Percentiles rank a stretch among this genome's conserved stretches.
These are phyloP conservation scores for Golubevia sp. DNA, from an alignment of 1,284 basidiomycete genomes.

Conservation along the genomic window DNA sequence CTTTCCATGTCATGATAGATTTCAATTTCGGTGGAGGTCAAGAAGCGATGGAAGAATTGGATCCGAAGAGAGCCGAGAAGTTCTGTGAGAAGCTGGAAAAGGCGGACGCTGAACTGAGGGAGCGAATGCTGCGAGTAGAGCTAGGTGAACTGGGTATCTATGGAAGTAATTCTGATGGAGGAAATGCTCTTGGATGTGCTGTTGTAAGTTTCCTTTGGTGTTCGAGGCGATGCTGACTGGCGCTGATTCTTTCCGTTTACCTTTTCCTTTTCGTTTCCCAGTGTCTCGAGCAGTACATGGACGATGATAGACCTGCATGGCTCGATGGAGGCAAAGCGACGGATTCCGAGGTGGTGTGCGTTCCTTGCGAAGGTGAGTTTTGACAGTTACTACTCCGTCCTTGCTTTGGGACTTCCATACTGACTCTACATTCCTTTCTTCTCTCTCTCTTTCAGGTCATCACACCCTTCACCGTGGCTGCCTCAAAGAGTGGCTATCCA, in stretches of 20 bases:
- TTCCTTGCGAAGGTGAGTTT: conserved; percentile 31
- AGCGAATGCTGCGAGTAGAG: conserved; percentile 45
- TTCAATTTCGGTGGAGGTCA: conserved; percentile 24
- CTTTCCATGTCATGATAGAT: conserved; percentile 39
- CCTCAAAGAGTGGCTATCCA: conserved; percentile 44
- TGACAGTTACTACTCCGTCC: no score
- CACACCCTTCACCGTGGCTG: conserved; percentile 50
- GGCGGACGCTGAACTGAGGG: conserved; percentile 51
- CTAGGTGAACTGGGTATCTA: conserved; percentile 43
- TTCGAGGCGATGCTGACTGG: conserved; percentile 8
- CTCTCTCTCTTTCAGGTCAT: conserved; percentile 16
- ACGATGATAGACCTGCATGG: conserved; percentile 45
- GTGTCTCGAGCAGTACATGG: conserved; percentile 46
- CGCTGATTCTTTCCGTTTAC: conserved; percentile 33
- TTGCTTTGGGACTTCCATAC: no score
- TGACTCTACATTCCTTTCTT: no score
- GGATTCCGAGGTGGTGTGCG: conserved; percentile 42
- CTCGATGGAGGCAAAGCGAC: conserved; percentile 27
- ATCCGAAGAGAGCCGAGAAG: conserved; percentile 23
- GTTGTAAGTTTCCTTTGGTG: conserved; percentile 12
- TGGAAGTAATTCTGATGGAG: conserved; percentile 4
- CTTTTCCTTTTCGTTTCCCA: no score
- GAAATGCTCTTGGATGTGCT: background rate
- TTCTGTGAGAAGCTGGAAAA: conserved; percentile 45
- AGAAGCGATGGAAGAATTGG: conserved; percentile 11